Evolutionary conservation across 2,329 filamentous ascomycete genomes (phyloP).

Genomic region (Cercospora zeina): DNA sequence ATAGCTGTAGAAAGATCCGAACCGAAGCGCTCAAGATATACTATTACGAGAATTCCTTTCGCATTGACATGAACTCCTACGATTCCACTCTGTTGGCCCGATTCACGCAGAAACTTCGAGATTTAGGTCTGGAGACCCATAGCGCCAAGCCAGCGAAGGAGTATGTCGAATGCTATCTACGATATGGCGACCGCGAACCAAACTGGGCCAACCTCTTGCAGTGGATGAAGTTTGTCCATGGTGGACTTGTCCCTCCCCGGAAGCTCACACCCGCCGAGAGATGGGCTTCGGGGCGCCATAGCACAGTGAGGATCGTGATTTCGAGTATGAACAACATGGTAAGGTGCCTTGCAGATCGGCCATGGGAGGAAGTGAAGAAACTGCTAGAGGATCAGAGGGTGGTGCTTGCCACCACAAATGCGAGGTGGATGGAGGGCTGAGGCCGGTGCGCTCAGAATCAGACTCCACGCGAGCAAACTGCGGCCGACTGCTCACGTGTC

Average conservation of each 20-base stretch:
- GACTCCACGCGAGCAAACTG: too few relatives aligned
- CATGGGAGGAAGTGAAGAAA: constrained; percentile 8
- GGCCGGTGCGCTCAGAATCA: too few relatives aligned
- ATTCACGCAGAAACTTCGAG: constrained; percentile 5
- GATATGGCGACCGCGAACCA: constrained; percentile 3
- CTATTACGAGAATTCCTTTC: constrained; percentile 21
- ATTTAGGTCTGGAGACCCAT: not conserved
- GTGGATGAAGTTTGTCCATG: constrained; percentile 6
- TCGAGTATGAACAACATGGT: not conserved
- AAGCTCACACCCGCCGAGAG: not conserved
- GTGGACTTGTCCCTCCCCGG: constrained; percentile 4
- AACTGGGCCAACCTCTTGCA: constrained; percentile 14
- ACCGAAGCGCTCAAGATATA: constrained; percentile 16
- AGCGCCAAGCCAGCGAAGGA: constrained; percentile 1
- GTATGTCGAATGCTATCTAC: not conserved
- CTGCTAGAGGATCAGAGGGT: constrained; percentile 10
- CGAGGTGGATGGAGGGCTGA: constrained; percentile 7
- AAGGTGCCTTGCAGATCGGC: not conserved
- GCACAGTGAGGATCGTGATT: constrained; percentile 6
- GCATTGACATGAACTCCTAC: constrained; percentile 4
- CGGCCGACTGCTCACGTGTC: not conserved
- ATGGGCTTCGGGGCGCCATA: constrained; percentile 1
- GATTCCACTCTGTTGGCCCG: not conserved
- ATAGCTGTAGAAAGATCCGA: constrained; percentile 10
- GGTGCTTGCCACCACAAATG: constrained; percentile 9